Evolutionary conservation across 2,329 filamentous ascomycete species (phyloP).

Genomic region (Pezicula radicicola): DNA sequence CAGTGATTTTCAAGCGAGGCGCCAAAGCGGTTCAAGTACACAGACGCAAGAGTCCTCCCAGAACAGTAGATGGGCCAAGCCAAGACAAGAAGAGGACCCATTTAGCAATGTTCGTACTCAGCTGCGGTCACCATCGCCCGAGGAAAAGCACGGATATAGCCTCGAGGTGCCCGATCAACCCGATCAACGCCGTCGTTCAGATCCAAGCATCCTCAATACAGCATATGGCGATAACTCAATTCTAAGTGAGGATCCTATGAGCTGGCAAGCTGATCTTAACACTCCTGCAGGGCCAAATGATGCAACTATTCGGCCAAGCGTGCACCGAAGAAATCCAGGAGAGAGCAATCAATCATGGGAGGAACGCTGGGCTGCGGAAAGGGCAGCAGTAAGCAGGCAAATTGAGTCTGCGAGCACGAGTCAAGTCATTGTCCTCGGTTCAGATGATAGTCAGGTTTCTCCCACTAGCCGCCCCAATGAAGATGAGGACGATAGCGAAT

Average conservation of each 20-base stretch:
- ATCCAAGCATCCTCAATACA: slow-evolving; percentile 12
- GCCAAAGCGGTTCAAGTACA: neutral
- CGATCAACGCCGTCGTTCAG: slow-evolving; percentile 5
- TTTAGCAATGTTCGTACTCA: slow-evolving; percentile 12
- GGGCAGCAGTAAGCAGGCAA: slow-evolving; percentile 20
- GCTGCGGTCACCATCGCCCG: slow-evolving; percentile 15
- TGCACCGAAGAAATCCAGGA: neutral
- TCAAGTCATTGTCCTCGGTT: slow-evolving; percentile 23
- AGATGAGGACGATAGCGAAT: slow-evolving; percentile 22
- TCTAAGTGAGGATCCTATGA: slow-evolving; percentile 3
- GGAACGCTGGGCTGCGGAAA: slow-evolving; percentile 19
- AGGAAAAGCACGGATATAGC: slow-evolving; percentile 20
- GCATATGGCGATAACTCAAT: slow-evolving; percentile 8
- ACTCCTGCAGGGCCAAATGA: neutral
- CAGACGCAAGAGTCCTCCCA: neutral
- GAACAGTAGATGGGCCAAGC: slow-evolving; percentile 3
- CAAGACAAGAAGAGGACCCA: slow-evolving; percentile 19
- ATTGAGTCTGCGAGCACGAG: slow-evolving; percentile 13
- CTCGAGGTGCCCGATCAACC: slow-evolving; percentile 17
- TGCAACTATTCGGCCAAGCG: neutral
- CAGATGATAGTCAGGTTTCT: slow-evolving; percentile 13
- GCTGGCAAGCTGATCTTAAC: slow-evolving; percentile 3
- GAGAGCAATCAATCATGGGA: slow-evolving; percentile 8
- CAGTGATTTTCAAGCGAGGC: slow-evolving; percentile 4
- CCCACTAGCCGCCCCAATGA: neutral